Conservation (phyloP, 2,329 filamentous ascomycete species). For the Rutstroemia sp. region DNA sequence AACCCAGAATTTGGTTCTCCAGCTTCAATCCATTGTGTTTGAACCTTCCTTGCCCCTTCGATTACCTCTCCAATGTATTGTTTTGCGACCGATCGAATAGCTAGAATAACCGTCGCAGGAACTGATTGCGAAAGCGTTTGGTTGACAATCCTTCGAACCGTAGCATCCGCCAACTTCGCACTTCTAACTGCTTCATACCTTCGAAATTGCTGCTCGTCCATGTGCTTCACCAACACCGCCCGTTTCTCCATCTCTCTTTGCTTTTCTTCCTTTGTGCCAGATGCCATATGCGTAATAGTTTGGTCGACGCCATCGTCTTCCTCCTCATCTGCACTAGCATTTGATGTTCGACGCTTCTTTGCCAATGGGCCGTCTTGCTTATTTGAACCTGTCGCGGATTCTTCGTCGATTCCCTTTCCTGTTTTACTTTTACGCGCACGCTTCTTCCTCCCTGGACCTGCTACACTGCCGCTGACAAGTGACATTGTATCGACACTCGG, state of each 20-base stretch:
- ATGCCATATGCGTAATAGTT: conserved; percentile 36
- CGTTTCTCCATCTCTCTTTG: conserved; percentile 50
- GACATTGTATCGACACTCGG: conserved; percentile 57
- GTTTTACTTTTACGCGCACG: conserved; percentile 54
- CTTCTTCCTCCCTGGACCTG: conserved; percentile 48
- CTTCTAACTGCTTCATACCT: conserved; percentile 66
- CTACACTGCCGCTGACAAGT: conserved; percentile 53
- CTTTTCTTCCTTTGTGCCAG: conserved; percentile 60
- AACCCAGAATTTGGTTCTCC: conserved; percentile 51
- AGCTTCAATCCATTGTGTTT: conserved; percentile 61
- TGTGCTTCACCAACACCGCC: conserved; percentile 55
- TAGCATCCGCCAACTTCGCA: conserved; percentile 59
- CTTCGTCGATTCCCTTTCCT: conserved; percentile 38
- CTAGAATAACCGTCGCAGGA: conserved; percentile 63
- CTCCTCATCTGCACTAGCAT: conserved; percentile 43
- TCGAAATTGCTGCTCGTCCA: conserved; percentile 59
- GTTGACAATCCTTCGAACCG: conserved; percentile 70
- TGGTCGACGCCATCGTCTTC: conserved; percentile 35
- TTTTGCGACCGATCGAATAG: conserved; percentile 71
- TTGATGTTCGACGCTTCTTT: conserved; percentile 35
- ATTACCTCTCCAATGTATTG: conserved; percentile 71
- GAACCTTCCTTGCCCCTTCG: conserved; percentile 61
- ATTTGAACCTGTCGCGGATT: not conserved
- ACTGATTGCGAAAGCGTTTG: conserved; percentile 75
- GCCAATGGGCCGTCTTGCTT: conserved; percentile 35